Base-by-base conservation (phyloP, 1,139 yeast species). In the Sugiyamaella castrensis region DNA sequence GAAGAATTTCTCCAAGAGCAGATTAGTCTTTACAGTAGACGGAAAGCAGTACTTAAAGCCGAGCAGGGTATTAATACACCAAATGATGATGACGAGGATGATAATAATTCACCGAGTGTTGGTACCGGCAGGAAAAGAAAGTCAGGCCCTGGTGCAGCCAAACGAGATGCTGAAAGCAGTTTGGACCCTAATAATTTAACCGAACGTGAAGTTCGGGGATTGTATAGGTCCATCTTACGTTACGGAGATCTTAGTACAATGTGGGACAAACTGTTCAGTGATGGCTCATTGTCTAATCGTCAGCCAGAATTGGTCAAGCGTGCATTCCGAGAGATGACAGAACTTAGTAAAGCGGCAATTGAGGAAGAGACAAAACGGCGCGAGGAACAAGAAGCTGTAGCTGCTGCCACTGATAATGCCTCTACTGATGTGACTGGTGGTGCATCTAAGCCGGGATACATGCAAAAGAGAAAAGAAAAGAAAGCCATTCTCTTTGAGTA, bases 401-500 rank as follows among this genome's bases (percentile, higher is more conserved):
- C 56, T 6, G 71, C 73, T 38, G 33, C 43, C 16, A 44, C 26
- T 38, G 50, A 53, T 28, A 54, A 51, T 6, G 56, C 53, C 19
- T 56, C 54, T 10, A 53, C 46, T 8, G 33, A n/a, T n/a, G n/a
- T n/a, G n/a, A n/a, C 24, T 19, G 24, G 5, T 19, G 24, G 3
- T 29, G 10, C 46, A 44, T 28, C 51, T 39, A 32, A 47, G 8
- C 13, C 19, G 37, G 12, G 24, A 19, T 19, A 19, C 24, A 31
- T 40, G 10, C 48, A 40, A 9, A 40, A 37, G 36, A 38, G 38
- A 47, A 55, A 36, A 71, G 84, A 94, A 71, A 77, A 87, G 71
- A 87, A 85, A 66, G 98, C 98, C 0, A 86, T 89, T 24, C 70
- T 92, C 51, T 89, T 94, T 69, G 96, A 88, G 60, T 89, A 84